Evolutionary conservation across 1,284 basidiomycete species (phyloP).

Genomic region (Boletellus dicymbophilus): DNA sequence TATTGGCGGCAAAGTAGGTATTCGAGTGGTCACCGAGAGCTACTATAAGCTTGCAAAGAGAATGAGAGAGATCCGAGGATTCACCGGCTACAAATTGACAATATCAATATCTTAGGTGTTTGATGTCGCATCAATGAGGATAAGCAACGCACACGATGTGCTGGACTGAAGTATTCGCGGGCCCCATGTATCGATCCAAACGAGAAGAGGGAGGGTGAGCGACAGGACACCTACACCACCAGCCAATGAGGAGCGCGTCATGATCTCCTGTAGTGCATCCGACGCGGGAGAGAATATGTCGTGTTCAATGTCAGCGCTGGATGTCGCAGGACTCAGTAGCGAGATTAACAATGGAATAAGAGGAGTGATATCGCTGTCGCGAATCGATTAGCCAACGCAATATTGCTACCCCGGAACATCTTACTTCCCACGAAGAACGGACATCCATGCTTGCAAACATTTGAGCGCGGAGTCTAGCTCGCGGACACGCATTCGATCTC

Average conservation of each 20-base stretch:
- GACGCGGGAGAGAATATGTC: slow-evolving; percentile 62
- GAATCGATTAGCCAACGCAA: background rate
- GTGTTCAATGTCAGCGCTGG: slow-evolving; percentile 41
- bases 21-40: slow-evolving; percentile 86
- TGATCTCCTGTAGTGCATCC: slow-evolving; percentile 75
- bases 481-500: slow-evolving; percentile 20
- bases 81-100: slow-evolving; percentile 39
- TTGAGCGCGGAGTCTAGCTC: slow-evolving; percentile 72
- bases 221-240: slow-evolving; percentile 71
- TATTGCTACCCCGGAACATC: slow-evolving; percentile 17
- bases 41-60: slow-evolving; percentile 76
- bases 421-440: slow-evolving; percentile 67
- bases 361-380: slow-evolving; percentile 56
- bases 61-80: slow-evolving; percentile 60
- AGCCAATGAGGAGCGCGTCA: slow-evolving; percentile 71
- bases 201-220: slow-evolving; percentile 79
- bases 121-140: background rate
- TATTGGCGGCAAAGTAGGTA: slow-evolving; percentile 72
- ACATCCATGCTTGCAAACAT: slow-evolving; percentile 83
- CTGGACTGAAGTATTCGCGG: slow-evolving; percentile 51
- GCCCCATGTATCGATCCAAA: slow-evolving; percentile 69
- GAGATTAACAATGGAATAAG: slow-evolving; percentile 63
- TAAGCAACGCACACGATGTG: slow-evolving; percentile 37
- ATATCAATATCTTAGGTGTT: background rate
- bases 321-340: slow-evolving; percentile 50